Percentiles rank a stretch among this genome's conserved stretches.
Conservation (phyloP, 2,329 filamentous ascomycete genomes). For the Penicillium sclerotigenum region DNA sequence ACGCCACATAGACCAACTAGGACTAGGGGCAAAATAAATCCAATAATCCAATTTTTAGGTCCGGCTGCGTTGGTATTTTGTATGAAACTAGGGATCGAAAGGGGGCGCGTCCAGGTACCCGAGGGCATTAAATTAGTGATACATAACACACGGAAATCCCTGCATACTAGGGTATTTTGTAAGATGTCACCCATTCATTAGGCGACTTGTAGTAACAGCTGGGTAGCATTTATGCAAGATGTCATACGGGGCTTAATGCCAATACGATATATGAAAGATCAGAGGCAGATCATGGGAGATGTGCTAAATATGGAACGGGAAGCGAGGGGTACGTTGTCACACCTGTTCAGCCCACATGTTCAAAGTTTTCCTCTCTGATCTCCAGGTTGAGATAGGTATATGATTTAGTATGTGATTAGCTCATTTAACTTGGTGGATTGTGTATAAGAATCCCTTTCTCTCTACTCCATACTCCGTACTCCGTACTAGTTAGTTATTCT, state of each 20-base stretch:
- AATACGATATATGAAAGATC: conserved; percentile 6
- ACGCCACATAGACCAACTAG: conserved; percentile 1
- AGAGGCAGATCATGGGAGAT: conserved; percentile 3
- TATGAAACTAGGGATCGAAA: background rate
- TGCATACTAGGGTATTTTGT: background rate
- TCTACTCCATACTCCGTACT: background rate
- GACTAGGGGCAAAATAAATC: background rate
- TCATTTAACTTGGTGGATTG: background rate
- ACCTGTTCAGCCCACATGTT: background rate
- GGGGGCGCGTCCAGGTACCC: background rate
- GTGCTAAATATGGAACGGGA: conserved; percentile 10
- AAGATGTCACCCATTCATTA: background rate
- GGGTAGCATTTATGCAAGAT: background rate
- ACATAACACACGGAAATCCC: background rate
- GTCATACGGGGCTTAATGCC: background rate
- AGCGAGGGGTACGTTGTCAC: conserved; percentile 8
- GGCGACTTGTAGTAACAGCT: background rate
- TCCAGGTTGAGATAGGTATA: background rate
- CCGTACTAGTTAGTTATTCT: too few species aligned
- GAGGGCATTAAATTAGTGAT: background rate
- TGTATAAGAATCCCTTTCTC: background rate
- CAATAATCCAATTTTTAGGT: background rate
- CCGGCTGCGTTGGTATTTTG: conserved; percentile 1
- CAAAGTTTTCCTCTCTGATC: background rate
- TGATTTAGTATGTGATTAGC: background rate